A percentile compares a stretch with the other conserved stretches of the same genome.
These are phyloP conservation scores for Penicillium corylophilum DNA, from an alignment of 2,329 filamentous ascomycete genomes.

Conservation along the genomic window DNA sequence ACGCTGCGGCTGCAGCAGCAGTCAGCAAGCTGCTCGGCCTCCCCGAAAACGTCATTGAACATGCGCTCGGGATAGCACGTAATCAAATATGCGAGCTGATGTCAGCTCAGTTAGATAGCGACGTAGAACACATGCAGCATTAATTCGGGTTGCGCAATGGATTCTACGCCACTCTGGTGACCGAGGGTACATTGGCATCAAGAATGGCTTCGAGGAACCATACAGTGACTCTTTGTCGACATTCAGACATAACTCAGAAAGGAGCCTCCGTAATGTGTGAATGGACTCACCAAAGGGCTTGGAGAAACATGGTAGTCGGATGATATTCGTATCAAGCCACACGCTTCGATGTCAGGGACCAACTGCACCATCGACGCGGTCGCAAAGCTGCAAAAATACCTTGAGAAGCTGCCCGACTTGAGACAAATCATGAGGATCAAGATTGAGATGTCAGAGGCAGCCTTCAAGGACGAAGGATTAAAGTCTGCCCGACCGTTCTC, in stretches of 20 bases:
- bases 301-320: constrained; percentile 39
- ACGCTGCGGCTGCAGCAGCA: constrained; percentile 34
- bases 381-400: neutral
- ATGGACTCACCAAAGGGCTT: constrained; percentile 33
- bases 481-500: neutral
- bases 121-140: constrained; percentile 49
- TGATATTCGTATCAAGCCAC: constrained; percentile 36
- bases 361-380: constrained; percentile 15
- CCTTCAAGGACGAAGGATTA: constrained; percentile 4
- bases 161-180: constrained; percentile 42
- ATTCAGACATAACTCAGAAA: constrained; percentile 35
- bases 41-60: constrained; percentile 29
- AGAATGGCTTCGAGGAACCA: constrained; percentile 41
- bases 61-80: constrained; percentile 42
- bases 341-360: constrained; percentile 3
- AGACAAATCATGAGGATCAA: neutral
- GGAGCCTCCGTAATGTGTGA: constrained; percentile 25
- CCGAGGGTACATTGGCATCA: constrained; percentile 44
- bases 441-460: constrained; percentile 2
- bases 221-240: constrained; percentile 47
- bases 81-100: constrained; percentile 44
- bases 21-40: constrained; percentile 35
- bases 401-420: neutral
- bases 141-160: constrained; percentile 48
- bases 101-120: constrained; percentile 45